Percentiles rank a stretch among this genome's conserved stretches.
Conservation (phyloP, 331 rosid genomes). For the Erythrophleum ivorense region DNA sequence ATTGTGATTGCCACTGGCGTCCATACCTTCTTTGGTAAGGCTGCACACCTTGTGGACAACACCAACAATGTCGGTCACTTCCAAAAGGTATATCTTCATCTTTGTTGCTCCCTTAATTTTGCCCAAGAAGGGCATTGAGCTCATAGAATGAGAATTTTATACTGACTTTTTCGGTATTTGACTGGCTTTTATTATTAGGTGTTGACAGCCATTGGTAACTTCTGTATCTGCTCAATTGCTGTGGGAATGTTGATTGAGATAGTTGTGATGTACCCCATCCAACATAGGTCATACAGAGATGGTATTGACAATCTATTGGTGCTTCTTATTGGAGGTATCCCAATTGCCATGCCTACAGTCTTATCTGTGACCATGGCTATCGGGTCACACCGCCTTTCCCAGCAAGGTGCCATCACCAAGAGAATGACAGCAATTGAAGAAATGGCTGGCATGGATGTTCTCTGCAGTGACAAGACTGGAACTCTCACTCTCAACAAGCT, state of each 20-base stretch:
- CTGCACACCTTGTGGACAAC: slow-evolving; percentile 92
- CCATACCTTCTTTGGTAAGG: slow-evolving; percentile 92
- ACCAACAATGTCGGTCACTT: slow-evolving; percentile 97
- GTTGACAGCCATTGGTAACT: slow-evolving; percentile 92
- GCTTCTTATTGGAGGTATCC: slow-evolving; percentile 91
- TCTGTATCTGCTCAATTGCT: slow-evolving; percentile 90
- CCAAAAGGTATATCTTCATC: slow-evolving; percentile 61
- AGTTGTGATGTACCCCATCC: slow-evolving; percentile 83
- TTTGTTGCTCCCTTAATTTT: neutral
- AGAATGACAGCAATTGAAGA: slow-evolving; percentile 98
- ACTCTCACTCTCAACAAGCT: slow-evolving; percentile 95
- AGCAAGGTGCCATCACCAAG: slow-evolving; percentile 96
- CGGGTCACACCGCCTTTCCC: slow-evolving; percentile 84
- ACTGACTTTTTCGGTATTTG: slow-evolving; percentile 20
- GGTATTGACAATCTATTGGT: slow-evolving; percentile 92
- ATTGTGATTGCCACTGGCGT: slow-evolving; percentile 93
- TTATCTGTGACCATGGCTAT: slow-evolving; percentile 95
- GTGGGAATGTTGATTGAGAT: slow-evolving; percentile 80
- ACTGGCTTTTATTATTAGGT: slow-evolving; percentile 54
- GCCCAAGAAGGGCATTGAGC: neutral
- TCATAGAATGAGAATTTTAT: neutral
- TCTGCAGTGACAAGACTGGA: slow-evolving; percentile 96
- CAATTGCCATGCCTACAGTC: slow-evolving; percentile 96
- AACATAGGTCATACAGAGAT: slow-evolving; percentile 74
- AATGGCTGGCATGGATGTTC: slow-evolving; percentile 97